Conservation (phyloP, 176 grass and related monocot species). For the Thinopyrum elongatum region DNA sequence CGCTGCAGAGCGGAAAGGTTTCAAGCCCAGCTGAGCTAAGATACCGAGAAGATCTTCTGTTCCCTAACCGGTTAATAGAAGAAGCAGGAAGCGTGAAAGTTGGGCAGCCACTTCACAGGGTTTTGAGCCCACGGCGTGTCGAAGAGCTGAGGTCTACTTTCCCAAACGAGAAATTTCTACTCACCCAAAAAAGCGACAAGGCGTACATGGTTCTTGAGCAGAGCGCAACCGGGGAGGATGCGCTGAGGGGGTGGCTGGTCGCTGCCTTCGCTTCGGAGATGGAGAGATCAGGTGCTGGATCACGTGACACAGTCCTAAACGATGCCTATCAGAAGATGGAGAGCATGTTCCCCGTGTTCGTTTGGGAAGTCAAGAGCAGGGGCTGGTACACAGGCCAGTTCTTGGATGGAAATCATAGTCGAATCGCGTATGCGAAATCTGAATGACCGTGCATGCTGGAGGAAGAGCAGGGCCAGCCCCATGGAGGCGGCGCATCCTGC, state of each 20-base stretch:
- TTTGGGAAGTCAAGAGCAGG: conserved; percentile 58
- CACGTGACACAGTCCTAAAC: conserved; percentile 21
- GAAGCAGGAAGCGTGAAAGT: conserved; percentile 78
- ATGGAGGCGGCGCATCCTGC: background rate
- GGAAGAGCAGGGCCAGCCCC: background rate
- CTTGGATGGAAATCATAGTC: conserved; percentile 74
- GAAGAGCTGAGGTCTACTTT: conserved; percentile 56
- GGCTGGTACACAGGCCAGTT: conserved; percentile 95
- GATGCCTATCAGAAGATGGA: conserved; percentile 70
- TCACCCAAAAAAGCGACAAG: conserved; percentile 37
- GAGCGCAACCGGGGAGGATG: conserved; percentile 74
- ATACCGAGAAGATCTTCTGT: conserved; percentile 71
- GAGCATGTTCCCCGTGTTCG: conserved; percentile 57
- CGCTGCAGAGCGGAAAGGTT: conserved; percentile 62
- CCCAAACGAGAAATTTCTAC: conserved; percentile 68
- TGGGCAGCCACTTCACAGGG: conserved; percentile 51
- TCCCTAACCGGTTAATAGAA: conserved; percentile 63
- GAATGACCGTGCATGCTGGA: background rate
- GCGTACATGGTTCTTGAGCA: conserved; percentile 81
- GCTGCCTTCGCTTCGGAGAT: conserved; percentile 76
- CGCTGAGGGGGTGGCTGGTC: conserved; percentile 74
- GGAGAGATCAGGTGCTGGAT: conserved; percentile 43
- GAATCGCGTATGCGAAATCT: conserved; percentile 42
- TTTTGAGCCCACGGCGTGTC: conserved; percentile 34
- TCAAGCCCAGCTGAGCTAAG: conserved; percentile 85